Percentiles rank a stretch among this genome's conserved stretches.
phyloP scores from a whole-genome alignment of 2,329 filamentous ascomycete species.

The Thelonectria rubi region DNA sequence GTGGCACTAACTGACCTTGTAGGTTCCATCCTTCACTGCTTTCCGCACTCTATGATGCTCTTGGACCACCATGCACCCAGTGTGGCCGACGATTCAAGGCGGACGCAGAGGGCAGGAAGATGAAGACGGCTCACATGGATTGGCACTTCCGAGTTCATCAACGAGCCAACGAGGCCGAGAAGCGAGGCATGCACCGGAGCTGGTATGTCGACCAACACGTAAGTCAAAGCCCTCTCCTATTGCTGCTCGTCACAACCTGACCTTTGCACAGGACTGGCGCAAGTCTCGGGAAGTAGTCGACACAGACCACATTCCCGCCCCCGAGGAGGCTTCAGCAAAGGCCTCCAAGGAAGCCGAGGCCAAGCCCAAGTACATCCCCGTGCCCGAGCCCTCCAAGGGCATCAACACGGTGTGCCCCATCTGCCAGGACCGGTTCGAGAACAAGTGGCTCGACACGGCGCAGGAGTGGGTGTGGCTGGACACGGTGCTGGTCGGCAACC shows the following conservation, averaged over 20 bases:
- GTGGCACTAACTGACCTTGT: slow-evolving; percentile 30
- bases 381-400: slow-evolving; percentile 79
- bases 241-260: background rate
- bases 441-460: slow-evolving; percentile 88
- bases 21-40: slow-evolving; percentile 81
- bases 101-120: slow-evolving; percentile 79
- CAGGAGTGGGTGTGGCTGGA: slow-evolving; percentile 99
- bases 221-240: slow-evolving; percentile 46
- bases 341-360: slow-evolving; percentile 50
- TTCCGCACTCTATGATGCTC: slow-evolving; percentile 77
- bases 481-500: slow-evolving; percentile 77
- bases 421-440: slow-evolving; percentile 94
- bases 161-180: slow-evolving; percentile 85
- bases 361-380: slow-evolving; percentile 78
- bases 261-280: slow-evolving; percentile 79
- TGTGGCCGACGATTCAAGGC: slow-evolving; percentile 88
- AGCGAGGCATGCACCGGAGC: slow-evolving; percentile 87
- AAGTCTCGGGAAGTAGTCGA: slow-evolving; percentile 84
- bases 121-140: slow-evolving; percentile 93
- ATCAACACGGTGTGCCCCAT: slow-evolving; percentile 87
- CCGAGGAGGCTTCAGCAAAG: slow-evolving; percentile 46
- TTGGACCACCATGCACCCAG: slow-evolving; percentile 88
- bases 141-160: slow-evolving; percentile 98
- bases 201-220: slow-evolving; percentile 94
- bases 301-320: slow-evolving; percentile 56